Conservation (phyloP, 2,329 filamentous ascomycete species). For the Colletotrichum cuscutae region DNA sequence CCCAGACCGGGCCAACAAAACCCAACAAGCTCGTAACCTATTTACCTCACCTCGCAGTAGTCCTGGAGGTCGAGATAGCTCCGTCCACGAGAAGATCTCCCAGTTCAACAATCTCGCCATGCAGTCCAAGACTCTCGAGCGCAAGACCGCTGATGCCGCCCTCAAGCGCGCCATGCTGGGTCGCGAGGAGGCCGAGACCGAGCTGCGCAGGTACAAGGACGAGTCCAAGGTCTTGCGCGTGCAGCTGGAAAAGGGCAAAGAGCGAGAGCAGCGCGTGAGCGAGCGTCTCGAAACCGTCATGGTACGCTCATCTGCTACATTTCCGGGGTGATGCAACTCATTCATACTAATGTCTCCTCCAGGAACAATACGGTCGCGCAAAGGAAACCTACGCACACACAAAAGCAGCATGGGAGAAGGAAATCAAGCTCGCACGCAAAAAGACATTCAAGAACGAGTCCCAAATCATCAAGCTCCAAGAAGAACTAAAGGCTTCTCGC, state of each 20-base stretch:
- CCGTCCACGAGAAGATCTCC: slow-evolving; percentile 74
- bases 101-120: slow-evolving; percentile 77
- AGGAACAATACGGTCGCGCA: slow-evolving; percentile 77
- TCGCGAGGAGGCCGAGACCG: slow-evolving; percentile 77
- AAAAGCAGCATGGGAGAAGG: slow-evolving; percentile 77
- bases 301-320: slow-evolving; percentile 53
- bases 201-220: slow-evolving; percentile 71
- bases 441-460: slow-evolving; percentile 82
- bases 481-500: slow-evolving; percentile 74
- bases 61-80: slow-evolving; percentile 60
- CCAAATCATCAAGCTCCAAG: slow-evolving; percentile 75
- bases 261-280: slow-evolving; percentile 72
- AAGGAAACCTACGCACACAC: slow-evolving; percentile 77
- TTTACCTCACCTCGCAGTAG: slow-evolving; percentile 49
- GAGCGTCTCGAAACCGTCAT: slow-evolving; percentile 76
- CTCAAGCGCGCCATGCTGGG: slow-evolving; percentile 74
- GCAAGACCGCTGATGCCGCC: slow-evolving; percentile 73
- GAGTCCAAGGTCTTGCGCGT: slow-evolving; percentile 66
- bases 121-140: slow-evolving; percentile 69
- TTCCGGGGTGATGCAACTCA: not conserved
- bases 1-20: slow-evolving; percentile 71
- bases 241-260: slow-evolving; percentile 72
- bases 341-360: slow-evolving; percentile 28
- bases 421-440: slow-evolving; percentile 75
- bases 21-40: slow-evolving; percentile 49